Evolutionary conservation across 352 stramenopile genomes (phyloP).

Genomic region (Phytophthora foliorum): DNA sequence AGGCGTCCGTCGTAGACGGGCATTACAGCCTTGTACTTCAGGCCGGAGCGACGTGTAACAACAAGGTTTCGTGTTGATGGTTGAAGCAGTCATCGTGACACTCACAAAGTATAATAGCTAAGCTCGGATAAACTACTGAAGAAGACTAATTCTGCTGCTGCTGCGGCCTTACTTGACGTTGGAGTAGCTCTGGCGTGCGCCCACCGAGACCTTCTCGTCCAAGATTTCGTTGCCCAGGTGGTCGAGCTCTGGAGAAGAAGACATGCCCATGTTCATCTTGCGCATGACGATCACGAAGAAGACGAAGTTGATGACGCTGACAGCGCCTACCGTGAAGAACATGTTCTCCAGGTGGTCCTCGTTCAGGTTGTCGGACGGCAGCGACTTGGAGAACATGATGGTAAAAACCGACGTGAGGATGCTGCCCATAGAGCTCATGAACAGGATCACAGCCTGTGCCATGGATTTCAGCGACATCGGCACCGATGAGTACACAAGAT

Average conservation of each 20-base stretch:
- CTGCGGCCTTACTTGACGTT: conserved; percentile 23
- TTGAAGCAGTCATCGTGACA: background rate
- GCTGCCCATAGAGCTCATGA: conserved; percentile 58
- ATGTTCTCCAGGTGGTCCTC: conserved; percentile 68
- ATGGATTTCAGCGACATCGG: conserved; percentile 64
- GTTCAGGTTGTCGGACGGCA: conserved; percentile 64
- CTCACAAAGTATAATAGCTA: too few relatives aligned
- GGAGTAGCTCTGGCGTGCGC: conserved; percentile 17
- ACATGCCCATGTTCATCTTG: conserved; percentile 66
- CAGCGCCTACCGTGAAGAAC: conserved; percentile 63
- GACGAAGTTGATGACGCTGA: conserved; percentile 64
- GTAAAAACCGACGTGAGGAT: conserved; percentile 61
- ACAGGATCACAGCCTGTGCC: conserved; percentile 51
- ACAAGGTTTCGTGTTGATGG: too few relatives aligned
- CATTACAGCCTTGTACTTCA: too few relatives aligned
- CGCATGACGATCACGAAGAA: conserved; percentile 56
- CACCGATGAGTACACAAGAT: conserved; percentile 69
- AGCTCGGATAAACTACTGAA: background rate
- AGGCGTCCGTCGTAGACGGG: too few relatives aligned
- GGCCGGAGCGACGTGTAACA: too few relatives aligned
- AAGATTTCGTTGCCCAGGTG: conserved; percentile 25
- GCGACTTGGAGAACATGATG: conserved; percentile 58
- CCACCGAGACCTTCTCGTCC: conserved; percentile 27
- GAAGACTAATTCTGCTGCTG: conserved; percentile 2
- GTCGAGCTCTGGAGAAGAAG: conserved; percentile 18